Percentiles rank a stretch among this genome's conserved stretches.
These are phyloP conservation scores for Aspergillus brunneoviolaceus DNA, from an alignment of 2,329 filamentous ascomycete species.

Conservation along the genomic window DNA sequence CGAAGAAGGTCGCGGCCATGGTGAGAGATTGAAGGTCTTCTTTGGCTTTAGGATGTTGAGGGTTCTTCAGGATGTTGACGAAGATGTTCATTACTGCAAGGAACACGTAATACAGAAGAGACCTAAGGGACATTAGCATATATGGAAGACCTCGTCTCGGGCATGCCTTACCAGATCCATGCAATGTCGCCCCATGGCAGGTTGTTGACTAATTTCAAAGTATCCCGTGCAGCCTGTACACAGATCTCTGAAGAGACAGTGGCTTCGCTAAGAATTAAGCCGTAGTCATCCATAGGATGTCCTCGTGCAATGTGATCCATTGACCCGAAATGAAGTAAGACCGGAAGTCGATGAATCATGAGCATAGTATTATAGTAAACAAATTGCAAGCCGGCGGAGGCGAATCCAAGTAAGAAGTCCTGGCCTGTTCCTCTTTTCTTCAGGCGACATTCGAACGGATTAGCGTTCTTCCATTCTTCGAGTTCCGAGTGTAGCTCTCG, in stretches of 20 bases:
- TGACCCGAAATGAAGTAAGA: conserved; percentile 87
- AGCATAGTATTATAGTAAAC: conserved; percentile 95
- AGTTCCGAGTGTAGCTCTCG: conserved; percentile 81
- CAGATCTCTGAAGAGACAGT: conserved; percentile 86
- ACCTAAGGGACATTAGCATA: conserved; percentile 46
- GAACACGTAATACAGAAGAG: conserved; percentile 91
- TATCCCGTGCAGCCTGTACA: conserved; percentile 83
- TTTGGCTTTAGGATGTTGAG: conserved; percentile 74
- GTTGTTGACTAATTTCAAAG: conserved; percentile 87
- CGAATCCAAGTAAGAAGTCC: conserved; percentile 83
- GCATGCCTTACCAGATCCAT: conserved; percentile 77
- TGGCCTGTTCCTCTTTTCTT: conserved; percentile 85
- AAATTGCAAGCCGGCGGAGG: conserved; percentile 87
- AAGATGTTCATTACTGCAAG: conserved; percentile 89
- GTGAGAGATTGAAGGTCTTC: conserved; percentile 86
- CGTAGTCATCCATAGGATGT: conserved; percentile 27
- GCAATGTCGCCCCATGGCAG: conserved; percentile 90
- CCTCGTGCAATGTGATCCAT: conserved; percentile 78
- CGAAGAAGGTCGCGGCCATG: conserved; percentile 83
- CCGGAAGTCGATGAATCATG: conserved; percentile 93
- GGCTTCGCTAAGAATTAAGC: conserved; percentile 79
- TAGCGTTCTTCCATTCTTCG: conserved; percentile 88
- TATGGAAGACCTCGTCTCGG: not conserved
- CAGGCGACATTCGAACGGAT: conserved; percentile 82
- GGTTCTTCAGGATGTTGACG: conserved; percentile 89